Conservation (phyloP, 331 rosid species). For the Malus hybrid region DNA sequence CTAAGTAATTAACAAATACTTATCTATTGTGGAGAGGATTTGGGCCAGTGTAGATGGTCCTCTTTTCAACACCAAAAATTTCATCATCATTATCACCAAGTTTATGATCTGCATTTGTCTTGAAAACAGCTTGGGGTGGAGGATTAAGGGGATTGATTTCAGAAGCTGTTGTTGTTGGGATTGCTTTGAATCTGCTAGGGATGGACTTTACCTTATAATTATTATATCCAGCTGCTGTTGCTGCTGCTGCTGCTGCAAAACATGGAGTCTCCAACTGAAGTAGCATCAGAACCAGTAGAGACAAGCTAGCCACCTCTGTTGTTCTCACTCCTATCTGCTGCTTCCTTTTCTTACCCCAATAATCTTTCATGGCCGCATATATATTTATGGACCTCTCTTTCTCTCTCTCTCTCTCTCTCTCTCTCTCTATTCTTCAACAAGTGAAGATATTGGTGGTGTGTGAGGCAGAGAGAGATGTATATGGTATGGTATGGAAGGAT, state of each 20-base stretch:
- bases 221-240: constrained; percentile 15
- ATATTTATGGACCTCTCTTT: background rate
- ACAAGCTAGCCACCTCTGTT: constrained; percentile 26
- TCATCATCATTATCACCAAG: constrained; percentile 12
- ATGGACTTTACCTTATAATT: constrained; percentile 8
- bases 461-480: background rate
- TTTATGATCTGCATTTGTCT: constrained; percentile 18
- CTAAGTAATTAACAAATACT: constrained; percentile 7
- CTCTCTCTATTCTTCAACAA: background rate
- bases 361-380: constrained; percentile 32
- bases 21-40: constrained; percentile 87
- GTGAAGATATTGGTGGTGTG: background rate
- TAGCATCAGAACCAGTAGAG: constrained; percentile 37
- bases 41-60: constrained; percentile 85
- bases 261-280: constrained; percentile 37
- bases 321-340: constrained; percentile 28
- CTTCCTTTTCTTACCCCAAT: constrained; percentile 32
- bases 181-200: constrained; percentile 24
- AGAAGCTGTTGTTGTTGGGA: constrained; percentile 11
- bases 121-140: constrained; percentile 11
- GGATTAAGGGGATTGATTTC: constrained; percentile 22
- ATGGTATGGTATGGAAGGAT: background rate
- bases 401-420: background rate
- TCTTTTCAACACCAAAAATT: constrained; percentile 58
- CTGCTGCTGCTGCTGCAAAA: constrained; percentile 5